Base-by-base conservation (phyloP, 768 basidiomycete genomes). In the Tylopilus cervinicoccineus region DNA sequence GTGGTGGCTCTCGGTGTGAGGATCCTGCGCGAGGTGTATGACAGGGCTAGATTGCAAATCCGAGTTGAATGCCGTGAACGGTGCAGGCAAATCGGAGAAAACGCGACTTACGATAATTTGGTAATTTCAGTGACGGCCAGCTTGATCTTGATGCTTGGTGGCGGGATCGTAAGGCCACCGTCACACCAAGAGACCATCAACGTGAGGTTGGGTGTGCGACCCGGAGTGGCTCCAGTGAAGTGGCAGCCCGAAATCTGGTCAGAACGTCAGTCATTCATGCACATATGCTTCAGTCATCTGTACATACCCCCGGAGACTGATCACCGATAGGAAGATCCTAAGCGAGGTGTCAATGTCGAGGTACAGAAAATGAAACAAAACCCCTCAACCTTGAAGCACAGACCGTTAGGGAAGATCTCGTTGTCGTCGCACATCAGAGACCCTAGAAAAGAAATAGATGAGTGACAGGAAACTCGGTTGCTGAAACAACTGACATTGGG, bases 321-420 rank as follows among this genome's bases (percentile, higher is more conserved):
- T 34, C 16, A 8, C 6, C 12, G 19, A 53, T 45, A 6, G 12
- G 4, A 4, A 22, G 23, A 13, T 29, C 22, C 53, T 54, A 11
- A 33, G 28, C 10, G 17, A 42, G 7, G 13, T 12, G 36, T 51
- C 2, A 43, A 24, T 27, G 1, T 38, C n/a, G 31, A 7, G n/a
- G 8, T 33, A 16, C 4, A 34, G 23, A 22, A 19, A 34, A 50
- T 46, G 0, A 5, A 19, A 6, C 0, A 41, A n/a, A n/a, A n/a
- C n/a, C n/a, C n/a, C n/a, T n/a, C 3, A 8, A 54, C 52, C 32
- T 31, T 27, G 32, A 54, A 51, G 45, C 49, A 52, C 20, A 29
- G 1, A 0, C 41, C 49, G 5, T 47, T 26, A 0, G 49, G 44
- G 41, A 54, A 54, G n/a, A 54, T 28, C 28, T 9, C 3, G 9